Percentiles rank a stretch among this genome's conserved stretches.
These are phyloP conservation scores for Mucor saturninus DNA, from an alignment of 371 early-diverging fungal genomes.

Conservation along the genomic window DNA sequence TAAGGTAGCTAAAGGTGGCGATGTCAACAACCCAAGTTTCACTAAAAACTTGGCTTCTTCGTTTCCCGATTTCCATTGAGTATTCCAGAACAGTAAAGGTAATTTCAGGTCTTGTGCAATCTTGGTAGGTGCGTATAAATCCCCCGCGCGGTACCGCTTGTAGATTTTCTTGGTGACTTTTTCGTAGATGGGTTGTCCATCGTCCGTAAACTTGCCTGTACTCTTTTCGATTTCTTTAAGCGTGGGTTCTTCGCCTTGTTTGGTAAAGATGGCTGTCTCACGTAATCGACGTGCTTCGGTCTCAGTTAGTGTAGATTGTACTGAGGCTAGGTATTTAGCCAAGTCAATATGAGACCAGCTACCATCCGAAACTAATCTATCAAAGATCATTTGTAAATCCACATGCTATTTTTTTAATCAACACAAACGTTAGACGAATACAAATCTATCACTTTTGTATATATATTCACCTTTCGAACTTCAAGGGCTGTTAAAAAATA, in stretches of 20 bases:
- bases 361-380: constrained; percentile 76
- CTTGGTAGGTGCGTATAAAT: constrained; percentile 77
- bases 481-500: constrained; percentile 72
- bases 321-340: constrained; percentile 79
- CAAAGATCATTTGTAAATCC: constrained; percentile 86
- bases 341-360: constrained; percentile 90
- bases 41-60: constrained; percentile 70
- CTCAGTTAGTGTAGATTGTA: constrained; percentile 65
- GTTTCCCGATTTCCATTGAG: constrained; percentile 56
- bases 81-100: constrained; percentile 77
- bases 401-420: constrained; percentile 62
- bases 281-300: constrained; percentile 68
- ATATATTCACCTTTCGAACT: constrained; percentile 71
- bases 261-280: constrained; percentile 75
- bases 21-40: constrained; percentile 63
- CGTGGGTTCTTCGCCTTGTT: constrained; percentile 46
- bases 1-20: constrained; percentile 62
- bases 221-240: constrained; percentile 25
- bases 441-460: neutral
- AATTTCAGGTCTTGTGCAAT: constrained; percentile 63
- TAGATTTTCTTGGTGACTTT: constrained; percentile 28
- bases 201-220: constrained; percentile 13
- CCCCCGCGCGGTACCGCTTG: constrained; percentile 67
- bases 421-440: neutral
- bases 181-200: constrained; percentile 28